Evolutionary conservation across 2,329 filamentous ascomycete species (phyloP).

Genomic region (Hypoxylon sp.): DNA sequence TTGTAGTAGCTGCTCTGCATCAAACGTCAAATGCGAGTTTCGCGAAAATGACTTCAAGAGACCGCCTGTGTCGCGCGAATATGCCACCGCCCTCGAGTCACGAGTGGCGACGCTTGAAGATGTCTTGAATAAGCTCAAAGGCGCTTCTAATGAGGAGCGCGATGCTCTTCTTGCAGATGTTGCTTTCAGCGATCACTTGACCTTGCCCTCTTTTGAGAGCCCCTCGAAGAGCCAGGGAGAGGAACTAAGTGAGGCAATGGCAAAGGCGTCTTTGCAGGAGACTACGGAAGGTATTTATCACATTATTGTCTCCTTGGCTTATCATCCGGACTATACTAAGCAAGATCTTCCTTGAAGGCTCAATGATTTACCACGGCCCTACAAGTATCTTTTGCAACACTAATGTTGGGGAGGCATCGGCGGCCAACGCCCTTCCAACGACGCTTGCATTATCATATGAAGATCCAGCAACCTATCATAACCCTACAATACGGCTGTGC

Average conservation of each 20-base stretch:
- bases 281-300: neutral
- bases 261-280: neutral
- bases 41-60: constrained; percentile 13
- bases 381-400: neutral
- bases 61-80: constrained; percentile 8
- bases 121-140: neutral
- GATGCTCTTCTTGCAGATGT: neutral
- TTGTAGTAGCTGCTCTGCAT: neutral
- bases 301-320: neutral
- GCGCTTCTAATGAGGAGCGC: neutral
- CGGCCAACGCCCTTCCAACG: neutral
- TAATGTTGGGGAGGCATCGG: neutral
- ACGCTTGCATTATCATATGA: neutral
- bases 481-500: neutral
- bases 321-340: neutral
- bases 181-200: neutral
- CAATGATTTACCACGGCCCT: neutral
- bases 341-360: neutral
- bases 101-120: neutral
- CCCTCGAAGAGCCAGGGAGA: neutral
- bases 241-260: neutral
- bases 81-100: neutral
- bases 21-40: neutral
- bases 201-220: neutral
- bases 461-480: neutral